These are phyloP conservation scores for Serendipita vermifera DNA, from an alignment of 768 basidiomycete genomes.

Conservation along the genomic window DNA sequence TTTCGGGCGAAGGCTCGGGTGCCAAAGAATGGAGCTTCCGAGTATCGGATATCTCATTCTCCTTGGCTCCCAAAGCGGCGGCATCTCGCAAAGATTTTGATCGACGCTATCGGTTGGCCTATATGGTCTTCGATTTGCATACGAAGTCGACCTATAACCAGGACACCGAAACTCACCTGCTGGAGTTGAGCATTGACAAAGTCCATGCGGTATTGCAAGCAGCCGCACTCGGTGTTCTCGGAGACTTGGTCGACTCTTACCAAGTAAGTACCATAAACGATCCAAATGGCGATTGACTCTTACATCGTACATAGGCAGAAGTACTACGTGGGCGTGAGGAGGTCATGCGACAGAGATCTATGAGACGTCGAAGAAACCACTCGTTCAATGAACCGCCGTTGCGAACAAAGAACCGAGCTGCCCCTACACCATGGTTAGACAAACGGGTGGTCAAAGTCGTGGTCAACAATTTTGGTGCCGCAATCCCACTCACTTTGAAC, in stretches of 20 bases:
- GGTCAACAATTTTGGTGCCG: slow-evolving; percentile 66
- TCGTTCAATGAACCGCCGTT: neutral
- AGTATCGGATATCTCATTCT: slow-evolving; percentile 67
- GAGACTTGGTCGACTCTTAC: slow-evolving; percentile 75
- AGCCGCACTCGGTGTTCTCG: slow-evolving; percentile 79
- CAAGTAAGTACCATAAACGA: slow-evolving; percentile 36
- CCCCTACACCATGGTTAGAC: slow-evolving; percentile 24
- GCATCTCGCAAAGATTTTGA: slow-evolving; percentile 32
- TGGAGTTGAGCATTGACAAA: slow-evolving; percentile 48
- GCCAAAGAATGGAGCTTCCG: slow-evolving; percentile 46
- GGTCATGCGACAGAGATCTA: slow-evolving; percentile 2
- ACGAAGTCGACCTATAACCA: slow-evolving; percentile 12
- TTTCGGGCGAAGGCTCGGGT: neutral
- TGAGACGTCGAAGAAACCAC: neutral
- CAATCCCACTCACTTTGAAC: slow-evolving; percentile 67
- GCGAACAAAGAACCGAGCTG: slow-evolving; percentile 10
- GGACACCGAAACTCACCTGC: slow-evolving; percentile 13
- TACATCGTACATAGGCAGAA: slow-evolving; percentile 43
- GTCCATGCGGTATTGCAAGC: slow-evolving; percentile 92
- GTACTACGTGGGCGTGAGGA: slow-evolving; percentile 49
- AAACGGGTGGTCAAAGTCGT: slow-evolving; percentile 36
- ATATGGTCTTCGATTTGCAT: slow-evolving; percentile 67
- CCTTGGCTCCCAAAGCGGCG: slow-evolving; percentile 51
- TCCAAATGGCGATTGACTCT: slow-evolving; percentile 11
- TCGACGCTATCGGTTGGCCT: slow-evolving; percentile 59